Evolutionary conservation across 208 protist species (phyloP).

Genomic region (Jaenimonas drosophilae): DNA sequence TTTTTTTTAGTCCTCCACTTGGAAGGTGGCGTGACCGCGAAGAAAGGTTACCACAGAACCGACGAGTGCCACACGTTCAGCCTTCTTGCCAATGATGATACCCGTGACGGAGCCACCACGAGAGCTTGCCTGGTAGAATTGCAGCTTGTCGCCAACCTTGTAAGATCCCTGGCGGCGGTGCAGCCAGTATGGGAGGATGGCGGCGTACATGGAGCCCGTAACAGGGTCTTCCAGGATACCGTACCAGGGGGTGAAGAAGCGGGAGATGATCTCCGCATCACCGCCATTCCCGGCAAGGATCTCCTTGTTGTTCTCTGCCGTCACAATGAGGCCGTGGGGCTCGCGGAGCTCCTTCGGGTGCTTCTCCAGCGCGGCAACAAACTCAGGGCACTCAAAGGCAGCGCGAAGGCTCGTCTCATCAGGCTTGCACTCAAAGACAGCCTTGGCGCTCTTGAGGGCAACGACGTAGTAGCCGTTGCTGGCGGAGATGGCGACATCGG

Average conservation of each 20-base stretch:
- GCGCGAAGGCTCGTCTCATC: constrained; percentile 10
- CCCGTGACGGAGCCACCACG: constrained; percentile 26
- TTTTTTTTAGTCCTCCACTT: constrained; percentile 48
- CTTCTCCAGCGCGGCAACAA: constrained; percentile 15
- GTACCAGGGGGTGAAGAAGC: constrained; percentile 61
- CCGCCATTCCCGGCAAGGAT: constrained; percentile 13
- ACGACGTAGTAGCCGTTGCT: constrained; percentile 29
- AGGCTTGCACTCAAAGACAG: constrained; percentile 25
- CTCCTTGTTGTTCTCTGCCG: constrained; percentile 20
- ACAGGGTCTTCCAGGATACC: constrained; percentile 62
- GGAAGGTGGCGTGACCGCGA: constrained; percentile 38
- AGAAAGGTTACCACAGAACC: constrained; percentile 52
- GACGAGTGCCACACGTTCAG: constrained; percentile 48
- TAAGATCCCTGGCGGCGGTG: constrained; percentile 21
- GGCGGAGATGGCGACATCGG: constrained; percentile 25
- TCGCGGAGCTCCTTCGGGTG: constrained; percentile 16
- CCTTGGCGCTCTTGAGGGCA: constrained; percentile 15
- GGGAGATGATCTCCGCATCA: constrained; percentile 35
- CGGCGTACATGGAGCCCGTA: constrained; percentile 31
- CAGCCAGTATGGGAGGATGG: constrained; percentile 49
- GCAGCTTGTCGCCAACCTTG: constrained; percentile 37
- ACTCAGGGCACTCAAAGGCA: constrained; percentile 16
- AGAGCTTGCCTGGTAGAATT: constrained; percentile 49
- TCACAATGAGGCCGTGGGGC: constrained; percentile 23
- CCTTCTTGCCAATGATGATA: constrained; percentile 52